Percentiles rank a stretch among this genome's conserved stretches.
Evolutionary conservation across 768 basidiomycete species (phyloP).

Genomic region (Rhodocollybia butyracea): DNA sequence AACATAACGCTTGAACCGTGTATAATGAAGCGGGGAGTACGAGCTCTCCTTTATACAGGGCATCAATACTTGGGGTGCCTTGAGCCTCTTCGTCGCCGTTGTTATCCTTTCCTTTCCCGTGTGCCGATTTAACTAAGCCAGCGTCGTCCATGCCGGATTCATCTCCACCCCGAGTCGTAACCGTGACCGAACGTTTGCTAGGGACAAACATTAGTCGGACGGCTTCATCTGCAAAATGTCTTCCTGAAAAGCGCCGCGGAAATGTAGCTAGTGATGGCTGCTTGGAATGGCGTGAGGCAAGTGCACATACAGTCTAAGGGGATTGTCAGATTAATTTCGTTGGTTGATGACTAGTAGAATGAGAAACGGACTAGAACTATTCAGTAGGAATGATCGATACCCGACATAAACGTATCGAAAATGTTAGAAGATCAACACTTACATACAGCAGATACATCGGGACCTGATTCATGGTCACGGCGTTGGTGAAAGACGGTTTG

Average conservation of each 20-base stretch:
- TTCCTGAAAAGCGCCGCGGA: conserved; percentile 53
- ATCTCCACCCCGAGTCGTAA: not conserved
- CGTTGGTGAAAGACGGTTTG: conserved; percentile 70
- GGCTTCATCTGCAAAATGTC: conserved; percentile 57
- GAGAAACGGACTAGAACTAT: not conserved
- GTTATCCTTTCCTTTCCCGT: not conserved
- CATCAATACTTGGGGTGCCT: not conserved
- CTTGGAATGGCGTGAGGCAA: conserved; percentile 74
- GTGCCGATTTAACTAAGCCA: not conserved
- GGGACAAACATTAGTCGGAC: conserved; percentile 66
- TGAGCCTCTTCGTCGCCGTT: not conserved
- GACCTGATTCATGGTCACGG: conserved; percentile 62
- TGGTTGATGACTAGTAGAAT: not conserved
- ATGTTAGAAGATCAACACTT: not conserved
- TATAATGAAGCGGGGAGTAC: conserved; percentile 44
- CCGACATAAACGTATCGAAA: not conserved
- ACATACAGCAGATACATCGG: conserved; percentile 67
- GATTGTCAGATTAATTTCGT: not conserved
- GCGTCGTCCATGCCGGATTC: not conserved
- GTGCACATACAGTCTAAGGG: conserved; percentile 56
- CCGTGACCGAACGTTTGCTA: conserved; percentile 32
- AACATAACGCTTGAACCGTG: conserved; percentile 72
- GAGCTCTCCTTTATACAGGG: conserved; percentile 1
- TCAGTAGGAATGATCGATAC: not conserved
- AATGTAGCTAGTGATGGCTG: conserved; percentile 58